Base-by-base conservation (phyloP, 73 alveolate species). In the Diophrys sp. region DNA sequence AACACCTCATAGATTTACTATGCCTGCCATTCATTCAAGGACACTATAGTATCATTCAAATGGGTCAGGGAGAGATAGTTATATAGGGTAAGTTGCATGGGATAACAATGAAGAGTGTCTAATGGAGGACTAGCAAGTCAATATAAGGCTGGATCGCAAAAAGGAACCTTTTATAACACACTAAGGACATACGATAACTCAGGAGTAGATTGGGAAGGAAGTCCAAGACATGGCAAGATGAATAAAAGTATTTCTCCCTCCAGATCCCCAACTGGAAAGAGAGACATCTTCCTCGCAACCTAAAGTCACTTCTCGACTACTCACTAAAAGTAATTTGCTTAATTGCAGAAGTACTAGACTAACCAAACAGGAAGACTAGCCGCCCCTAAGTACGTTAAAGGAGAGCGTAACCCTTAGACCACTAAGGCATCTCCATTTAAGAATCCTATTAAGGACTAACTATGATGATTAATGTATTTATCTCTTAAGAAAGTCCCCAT, bases 11-110 rank as follows among this genome's bases (percentile, higher is more conserved):
- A 44, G 54, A 28, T n/a, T 5, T 30, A 73, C 24, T 18, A 73
- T 26, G 27, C 89, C 89, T 0, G n/a, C 73, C 23, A 80, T 80
- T 73, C 34, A 56, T 33, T 71, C 89, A 5, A 72, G 33, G 29
- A 31, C 89, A 5, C 54, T 80, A 0, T 33, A 80, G 18, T 80
- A 80, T 30, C 89, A 80, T 73, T 54, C 82, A 24, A 80, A 80
- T 57, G 89, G 89, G 23, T 34, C 89, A 2, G 89, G 89, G 11
- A 71, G 89, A 73, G 89, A 80, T 32, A 56, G 83, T 1, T 80
- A 80, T 31, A 80, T 80, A 0, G 56, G 66, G 88, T 79, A 79
- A 62, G 72, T 23, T 31, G 25, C 18, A 62, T 62, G 33, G 28
- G 2, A 11, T 62, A 23, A 62, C 28, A 23, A 27, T 2, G 2